Base-by-base conservation (phyloP, 108 stramenopile species). In the Discostella stelligeroides region DNA sequence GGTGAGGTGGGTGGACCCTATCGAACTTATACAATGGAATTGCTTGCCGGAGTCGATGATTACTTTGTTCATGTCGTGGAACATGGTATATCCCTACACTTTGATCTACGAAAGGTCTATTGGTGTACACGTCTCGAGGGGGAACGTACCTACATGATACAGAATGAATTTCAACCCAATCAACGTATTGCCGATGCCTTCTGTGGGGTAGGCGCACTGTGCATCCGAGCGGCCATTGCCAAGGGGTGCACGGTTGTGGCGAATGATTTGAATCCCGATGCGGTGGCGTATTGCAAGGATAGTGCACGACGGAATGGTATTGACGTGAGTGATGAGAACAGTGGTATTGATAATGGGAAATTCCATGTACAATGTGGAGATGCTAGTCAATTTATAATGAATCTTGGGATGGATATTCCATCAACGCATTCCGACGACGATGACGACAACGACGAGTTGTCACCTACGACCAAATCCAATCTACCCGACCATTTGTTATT, bases 151-250 rank as follows among this genome's bases (percentile, higher is more conserved):
- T 79, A 84, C 25, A 74, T 95, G 51, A 65, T 98, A 12, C 46
- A 85, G 18, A 67, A 82, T 15, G 81, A 84, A 30, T 84, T 96
- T 72, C 18, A 68, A 51, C 48, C 63, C 14, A 68, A 72, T 56
- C 75, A 66, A 24, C 66, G 89, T 1, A 83, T 99, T 15, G 95
- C 95, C 7, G 98, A 98, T 72, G 86, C 92, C 40, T 95, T 97
- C 84, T 96, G 92, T 45, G 99, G 99, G 14, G 96, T 97, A 0
- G 99, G 99, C 1, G 97, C 99, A 6, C 86, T 98, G 27, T 95
- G 94, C 42, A 59, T 98, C 9, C 84, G 95, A 20, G 62, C 95
- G 8, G 86, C 79, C 7, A 70, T 68, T 17, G 73, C 71, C 54
- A 66, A 80, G 50, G 68, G 80, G 51, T 61, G 78, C 80, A 23